Conservation (phyloP, 2,329 filamentous ascomycete genomes). For the Neonectria coccinea region DNA sequence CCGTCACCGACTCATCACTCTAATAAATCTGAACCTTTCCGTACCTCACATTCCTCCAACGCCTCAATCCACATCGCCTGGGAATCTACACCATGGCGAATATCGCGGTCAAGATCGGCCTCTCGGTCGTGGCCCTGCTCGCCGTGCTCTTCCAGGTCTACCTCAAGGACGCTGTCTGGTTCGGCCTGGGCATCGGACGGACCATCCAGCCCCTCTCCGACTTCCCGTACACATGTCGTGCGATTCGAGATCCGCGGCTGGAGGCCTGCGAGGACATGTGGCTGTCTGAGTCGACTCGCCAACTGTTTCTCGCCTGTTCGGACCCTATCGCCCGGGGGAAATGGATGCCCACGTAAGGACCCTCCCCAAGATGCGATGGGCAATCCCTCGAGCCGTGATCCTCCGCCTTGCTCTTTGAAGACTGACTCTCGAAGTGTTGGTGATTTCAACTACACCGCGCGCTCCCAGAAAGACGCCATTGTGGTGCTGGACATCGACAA, state of each 20-base stretch:
- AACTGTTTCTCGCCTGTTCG: constrained; percentile 43
- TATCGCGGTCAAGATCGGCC: constrained; percentile 26
- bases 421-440: constrained; percentile 28
- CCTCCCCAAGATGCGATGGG: not conserved
- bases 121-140: constrained; percentile 22
- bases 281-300: constrained; percentile 38
- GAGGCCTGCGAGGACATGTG: constrained; percentile 47
- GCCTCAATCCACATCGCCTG: not conserved
- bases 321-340: constrained; percentile 30
- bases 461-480: constrained; percentile 48
- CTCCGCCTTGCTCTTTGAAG: not conserved
- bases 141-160: constrained; percentile 41
- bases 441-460: constrained; percentile 44
- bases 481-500: constrained; percentile 50
- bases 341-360: constrained; percentile 39
- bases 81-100: constrained; percentile 25
- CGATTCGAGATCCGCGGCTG: constrained; percentile 31
- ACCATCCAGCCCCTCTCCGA: constrained; percentile 36
- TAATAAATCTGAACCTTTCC: not conserved
- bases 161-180: constrained; percentile 40
- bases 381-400: too few relatives aligned
- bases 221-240: constrained; percentile 44
- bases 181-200: constrained; percentile 38
- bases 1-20: not conserved
- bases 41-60: not conserved